These are phyloP conservation scores for Smithsoniella earleae DNA, from an alignment of 163 green algal genomes.

Conservation along the genomic window DNA sequence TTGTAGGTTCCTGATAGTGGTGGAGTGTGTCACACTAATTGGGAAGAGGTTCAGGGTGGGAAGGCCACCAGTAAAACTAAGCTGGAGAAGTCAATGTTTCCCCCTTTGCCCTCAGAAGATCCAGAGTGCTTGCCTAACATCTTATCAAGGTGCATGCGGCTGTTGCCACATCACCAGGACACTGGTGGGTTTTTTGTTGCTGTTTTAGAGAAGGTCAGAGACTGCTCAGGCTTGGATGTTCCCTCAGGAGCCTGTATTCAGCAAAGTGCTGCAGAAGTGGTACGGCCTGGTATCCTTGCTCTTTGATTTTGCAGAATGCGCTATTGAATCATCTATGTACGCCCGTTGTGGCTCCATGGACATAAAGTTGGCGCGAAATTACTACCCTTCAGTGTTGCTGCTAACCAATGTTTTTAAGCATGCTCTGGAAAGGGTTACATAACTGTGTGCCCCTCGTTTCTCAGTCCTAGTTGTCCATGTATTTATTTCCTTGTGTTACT, in stretches of 20 bases:
- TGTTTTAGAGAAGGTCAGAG: slow-evolving; percentile 75
- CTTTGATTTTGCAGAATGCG: no score
- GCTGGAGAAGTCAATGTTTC: slow-evolving; percentile 67
- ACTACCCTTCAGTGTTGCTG: no score
- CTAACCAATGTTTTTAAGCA: no score
- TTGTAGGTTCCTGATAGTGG: no score
- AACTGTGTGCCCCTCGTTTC: no score
- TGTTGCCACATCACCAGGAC: slow-evolving; percentile 91
- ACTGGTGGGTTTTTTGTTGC: slow-evolving; percentile 97
- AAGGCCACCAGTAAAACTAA: slow-evolving; percentile 35
- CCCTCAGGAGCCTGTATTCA: background rate
- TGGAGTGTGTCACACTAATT: slow-evolving; percentile 64
- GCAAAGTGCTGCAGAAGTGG: background rate
- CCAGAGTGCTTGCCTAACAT: slow-evolving; percentile 43
- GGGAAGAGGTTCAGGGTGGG: slow-evolving; percentile 48
- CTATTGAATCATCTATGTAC: slow-evolving; percentile 19
- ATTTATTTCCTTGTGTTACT: no score
- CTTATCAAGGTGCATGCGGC: slow-evolving; percentile 89
- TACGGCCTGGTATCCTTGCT: background rate
- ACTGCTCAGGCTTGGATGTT: slow-evolving; percentile 13
- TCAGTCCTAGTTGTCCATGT: no score
- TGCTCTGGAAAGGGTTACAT: no score
- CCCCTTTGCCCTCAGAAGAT: slow-evolving; percentile 30
- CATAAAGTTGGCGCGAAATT: slow-evolving; percentile 14
- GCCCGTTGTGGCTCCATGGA: background rate